These are phyloP conservation scores for Camellia japonica DNA, from an alignment of 148 eudicot genomes.

Conservation along the genomic window DNA sequence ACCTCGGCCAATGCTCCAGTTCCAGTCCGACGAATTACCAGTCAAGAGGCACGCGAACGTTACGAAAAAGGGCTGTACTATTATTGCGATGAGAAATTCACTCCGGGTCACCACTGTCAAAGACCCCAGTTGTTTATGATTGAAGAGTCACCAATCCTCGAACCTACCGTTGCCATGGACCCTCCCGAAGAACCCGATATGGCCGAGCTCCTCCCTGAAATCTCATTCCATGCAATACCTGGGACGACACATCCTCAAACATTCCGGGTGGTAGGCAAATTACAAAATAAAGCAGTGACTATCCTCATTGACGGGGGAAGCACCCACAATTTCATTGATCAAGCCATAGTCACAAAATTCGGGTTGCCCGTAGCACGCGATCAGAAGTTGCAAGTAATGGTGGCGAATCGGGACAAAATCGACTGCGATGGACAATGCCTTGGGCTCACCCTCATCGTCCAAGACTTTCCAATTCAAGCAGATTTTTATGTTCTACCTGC, in stretches of 20 bases:
- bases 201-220: not conserved
- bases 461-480: not conserved
- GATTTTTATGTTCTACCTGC: conserved; percentile 5
- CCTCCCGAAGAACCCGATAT: not conserved
- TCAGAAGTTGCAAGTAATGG: conserved; percentile 1
- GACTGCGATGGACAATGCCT: not conserved
- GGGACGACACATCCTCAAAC: conserved; percentile 14
- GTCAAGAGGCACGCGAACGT: conserved; percentile 1
- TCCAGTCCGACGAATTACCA: not conserved
- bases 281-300: conserved; percentile 6
- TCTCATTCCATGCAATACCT: conserved; percentile 17
- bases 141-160: not conserved
- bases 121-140: conserved; percentile 16
- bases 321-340: conserved; percentile 17
- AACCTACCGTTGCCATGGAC: not conserved
- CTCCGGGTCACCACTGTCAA: not conserved
- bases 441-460: not conserved
- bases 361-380: not conserved
- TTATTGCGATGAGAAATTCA: conserved; percentile 16
- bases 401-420: conserved; percentile 8
- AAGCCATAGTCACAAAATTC: not conserved
- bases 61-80: conserved; percentile 6
- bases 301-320: conserved; percentile 1
- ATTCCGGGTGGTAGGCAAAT: not conserved
- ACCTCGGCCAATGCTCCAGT: too few relatives aligned